Conservation (phyloP, 495 filamentous ascomycete genomes). For the Parmelia sp. region DNA sequence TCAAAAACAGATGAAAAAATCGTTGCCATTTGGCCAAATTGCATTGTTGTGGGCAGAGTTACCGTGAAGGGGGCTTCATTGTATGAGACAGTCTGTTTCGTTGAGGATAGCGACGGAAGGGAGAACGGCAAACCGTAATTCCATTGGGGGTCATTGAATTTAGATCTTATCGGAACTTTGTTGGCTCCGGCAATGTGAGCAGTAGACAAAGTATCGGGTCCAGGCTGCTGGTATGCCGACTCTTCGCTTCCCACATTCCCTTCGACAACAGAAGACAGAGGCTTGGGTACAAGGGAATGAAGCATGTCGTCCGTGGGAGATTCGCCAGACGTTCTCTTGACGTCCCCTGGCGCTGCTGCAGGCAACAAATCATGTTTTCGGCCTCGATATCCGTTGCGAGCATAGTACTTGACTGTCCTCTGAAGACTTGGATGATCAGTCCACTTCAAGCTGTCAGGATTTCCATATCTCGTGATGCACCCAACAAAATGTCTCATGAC, state of each 20-base stretch:
- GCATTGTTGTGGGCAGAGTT: background rate
- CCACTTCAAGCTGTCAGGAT: background rate
- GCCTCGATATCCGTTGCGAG: background rate
- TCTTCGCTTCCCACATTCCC: background rate
- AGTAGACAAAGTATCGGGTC: background rate
- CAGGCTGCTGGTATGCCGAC: background rate
- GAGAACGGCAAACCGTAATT: background rate
- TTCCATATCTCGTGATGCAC: background rate
- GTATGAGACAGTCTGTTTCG: background rate
- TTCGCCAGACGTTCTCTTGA: background rate
- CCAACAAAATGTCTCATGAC: background rate
- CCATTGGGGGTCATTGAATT: background rate
- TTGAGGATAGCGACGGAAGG: background rate
- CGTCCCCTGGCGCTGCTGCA: background rate
- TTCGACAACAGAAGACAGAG: background rate
- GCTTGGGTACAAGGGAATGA: background rate
- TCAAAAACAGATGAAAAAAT: background rate
- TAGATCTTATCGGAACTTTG: no score
- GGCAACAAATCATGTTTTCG: background rate
- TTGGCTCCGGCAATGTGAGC: background rate
- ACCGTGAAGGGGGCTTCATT: background rate
- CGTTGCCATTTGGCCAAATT: background rate
- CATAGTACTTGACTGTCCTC: background rate
- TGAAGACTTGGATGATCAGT: conserved; percentile 1
- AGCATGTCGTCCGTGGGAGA: background rate